Evolutionary conservation across 306 rosid genomes (phyloP).

Genomic region (Mimosa pudica): DNA sequence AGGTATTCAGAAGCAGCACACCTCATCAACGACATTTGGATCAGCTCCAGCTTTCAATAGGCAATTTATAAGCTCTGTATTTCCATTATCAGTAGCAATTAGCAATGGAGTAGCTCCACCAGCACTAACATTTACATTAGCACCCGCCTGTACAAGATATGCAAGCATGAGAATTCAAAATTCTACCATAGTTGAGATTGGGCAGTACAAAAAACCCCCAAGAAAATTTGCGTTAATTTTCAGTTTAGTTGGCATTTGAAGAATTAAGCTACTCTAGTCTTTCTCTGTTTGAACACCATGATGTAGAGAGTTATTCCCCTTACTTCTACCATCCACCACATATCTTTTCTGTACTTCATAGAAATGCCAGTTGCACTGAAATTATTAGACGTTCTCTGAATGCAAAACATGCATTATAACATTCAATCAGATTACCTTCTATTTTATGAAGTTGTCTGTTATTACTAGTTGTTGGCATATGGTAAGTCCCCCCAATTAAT

Average conservation of each 20-base stretch:
- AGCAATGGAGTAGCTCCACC: conserved; percentile 98
- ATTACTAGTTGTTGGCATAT: neutral
- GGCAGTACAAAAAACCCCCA: conserved; percentile 17
- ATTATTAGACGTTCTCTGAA: conserved; percentile 11
- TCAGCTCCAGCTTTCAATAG: conserved; percentile 87
- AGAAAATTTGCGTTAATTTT: conserved; percentile 6
- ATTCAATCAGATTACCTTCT: neutral
- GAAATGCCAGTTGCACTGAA: conserved; percentile 6
- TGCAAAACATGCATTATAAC: conserved; percentile 1
- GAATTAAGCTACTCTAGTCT: neutral
- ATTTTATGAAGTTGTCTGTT: neutral
- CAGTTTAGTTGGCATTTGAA: conserved; percentile 3
- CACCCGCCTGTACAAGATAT: conserved; percentile 72
- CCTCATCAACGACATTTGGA: conserved; percentile 84
- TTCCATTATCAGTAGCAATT: conserved; percentile 82
- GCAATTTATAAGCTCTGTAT: conserved; percentile 59
- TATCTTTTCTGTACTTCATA: neutral
- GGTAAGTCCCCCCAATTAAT: neutral
- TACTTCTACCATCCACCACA: neutral
- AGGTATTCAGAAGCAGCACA: conserved; percentile 26
- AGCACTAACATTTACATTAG: conserved; percentile 74
- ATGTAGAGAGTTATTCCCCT: conserved; percentile 6
- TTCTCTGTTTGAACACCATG: conserved; percentile 5
- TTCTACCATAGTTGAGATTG: conserved; percentile 19
- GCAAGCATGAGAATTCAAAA: conserved; percentile 44